Percentiles rank a stretch among this genome's conserved stretches.
phyloP scores from a whole-genome alignment of 345 rosid genomes.

The Durio zibethinus region DNA sequence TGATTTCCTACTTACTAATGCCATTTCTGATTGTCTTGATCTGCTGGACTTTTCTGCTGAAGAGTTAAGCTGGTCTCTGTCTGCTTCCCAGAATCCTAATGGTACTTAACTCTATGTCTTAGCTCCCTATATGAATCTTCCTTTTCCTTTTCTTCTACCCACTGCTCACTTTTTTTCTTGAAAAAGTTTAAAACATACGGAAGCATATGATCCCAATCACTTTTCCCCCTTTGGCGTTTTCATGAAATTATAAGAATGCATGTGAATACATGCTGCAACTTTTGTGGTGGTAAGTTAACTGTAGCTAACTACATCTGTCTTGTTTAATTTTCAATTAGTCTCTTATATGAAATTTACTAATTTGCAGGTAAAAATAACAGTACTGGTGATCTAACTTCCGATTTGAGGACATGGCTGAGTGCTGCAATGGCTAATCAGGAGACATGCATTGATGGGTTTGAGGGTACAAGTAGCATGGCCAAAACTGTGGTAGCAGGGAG shows the following conservation, averaged over 20 bases:
- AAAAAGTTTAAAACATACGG: neutral
- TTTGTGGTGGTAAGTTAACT: neutral
- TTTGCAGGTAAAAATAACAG: slow-evolving; percentile 61
- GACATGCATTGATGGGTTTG: slow-evolving; percentile 83
- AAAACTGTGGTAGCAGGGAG: slow-evolving; percentile 47
- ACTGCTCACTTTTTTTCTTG: neutral
- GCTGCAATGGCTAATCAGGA: slow-evolving; percentile 75
- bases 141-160: neutral
- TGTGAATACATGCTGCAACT: neutral
- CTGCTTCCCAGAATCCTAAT: slow-evolving; percentile 51
- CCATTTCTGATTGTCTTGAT: slow-evolving; percentile 63
- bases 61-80: slow-evolving; percentile 51
- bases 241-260: neutral
- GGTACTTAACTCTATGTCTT: slow-evolving; percentile 25
- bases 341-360: neutral
- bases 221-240: neutral
- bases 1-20: slow-evolving; percentile 41
- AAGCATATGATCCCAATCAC: neutral
- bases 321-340: neutral
- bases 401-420: slow-evolving; percentile 70
- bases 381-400: slow-evolving; percentile 62
- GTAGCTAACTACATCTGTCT: neutral
- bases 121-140: neutral
- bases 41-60: slow-evolving; percentile 61
- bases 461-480: slow-evolving; percentile 52